Conservation (phyloP, 176 grass and related monocot genomes). For the Alloteropsis semialata region DNA sequence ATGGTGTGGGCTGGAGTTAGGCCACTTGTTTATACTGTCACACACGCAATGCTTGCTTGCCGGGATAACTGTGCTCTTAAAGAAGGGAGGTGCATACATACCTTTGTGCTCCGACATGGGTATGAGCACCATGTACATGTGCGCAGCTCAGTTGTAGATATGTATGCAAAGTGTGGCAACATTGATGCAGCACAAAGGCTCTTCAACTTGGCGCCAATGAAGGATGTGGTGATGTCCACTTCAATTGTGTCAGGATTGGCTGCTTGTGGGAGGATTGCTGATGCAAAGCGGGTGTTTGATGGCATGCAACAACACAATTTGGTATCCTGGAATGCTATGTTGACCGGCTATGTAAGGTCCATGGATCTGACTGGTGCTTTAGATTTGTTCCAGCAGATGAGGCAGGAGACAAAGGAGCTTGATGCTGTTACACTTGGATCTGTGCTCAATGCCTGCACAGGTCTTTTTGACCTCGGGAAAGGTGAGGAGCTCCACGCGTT, state of each 20-base stretch:
- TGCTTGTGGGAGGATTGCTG: constrained; percentile 64
- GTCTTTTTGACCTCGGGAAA: constrained; percentile 58
- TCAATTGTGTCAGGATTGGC: constrained; percentile 63
- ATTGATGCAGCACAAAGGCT: constrained; percentile 64
- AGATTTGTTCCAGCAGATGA: constrained; percentile 70
- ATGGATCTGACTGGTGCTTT: constrained; percentile 64
- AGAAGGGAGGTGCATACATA: constrained; percentile 69
- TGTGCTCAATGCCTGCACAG: constrained; percentile 65
- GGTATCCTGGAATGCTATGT: constrained; percentile 91
- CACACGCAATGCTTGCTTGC: constrained; percentile 73
- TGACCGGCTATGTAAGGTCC: constrained; percentile 57
- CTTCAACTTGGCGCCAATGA: constrained; percentile 54
- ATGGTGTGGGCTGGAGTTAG: constrained; percentile 59
- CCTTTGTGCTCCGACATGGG: constrained; percentile 45
- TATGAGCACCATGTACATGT: constrained; percentile 50
- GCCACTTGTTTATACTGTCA: constrained; percentile 78
- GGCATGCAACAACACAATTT: constrained; percentile 71
- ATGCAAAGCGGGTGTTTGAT: constrained; percentile 66
- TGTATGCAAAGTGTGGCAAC: constrained; percentile 77
- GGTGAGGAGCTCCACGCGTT: constrained; percentile 74
- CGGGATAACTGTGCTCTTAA: constrained; percentile 44
- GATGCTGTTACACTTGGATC: constrained; percentile 60
- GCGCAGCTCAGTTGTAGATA: constrained; percentile 54
- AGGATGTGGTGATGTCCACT: constrained; percentile 73
- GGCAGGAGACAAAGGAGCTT: constrained; percentile 44